Percentiles rank a stretch among this genome's conserved stretches.
phyloP scores from a whole-genome alignment of 2,329 filamentous ascomycete genomes.

The Fusarium chlamydosporum region DNA sequence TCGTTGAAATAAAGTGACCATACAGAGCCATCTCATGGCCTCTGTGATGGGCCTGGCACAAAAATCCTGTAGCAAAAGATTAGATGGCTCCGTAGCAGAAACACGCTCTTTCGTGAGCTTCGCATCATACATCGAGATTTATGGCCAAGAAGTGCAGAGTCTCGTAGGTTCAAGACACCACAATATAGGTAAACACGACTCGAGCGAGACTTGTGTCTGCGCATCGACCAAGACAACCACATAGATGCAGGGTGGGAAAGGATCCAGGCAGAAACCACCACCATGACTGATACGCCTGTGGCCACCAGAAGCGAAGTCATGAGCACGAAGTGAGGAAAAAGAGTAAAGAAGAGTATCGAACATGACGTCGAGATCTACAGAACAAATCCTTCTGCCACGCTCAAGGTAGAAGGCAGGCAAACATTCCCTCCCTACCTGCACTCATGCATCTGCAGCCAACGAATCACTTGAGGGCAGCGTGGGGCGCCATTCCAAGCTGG shows the following conservation, averaged over 20 bases:
- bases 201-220: constrained; percentile 1
- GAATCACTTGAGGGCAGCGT: constrained; percentile 24
- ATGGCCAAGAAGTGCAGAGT: constrained; percentile 3
- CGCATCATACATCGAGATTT: constrained; percentile 1
- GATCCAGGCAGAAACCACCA: neutral
- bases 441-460: constrained; percentile 29
- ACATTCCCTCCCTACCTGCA: constrained; percentile 26
- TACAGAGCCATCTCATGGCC: neutral
- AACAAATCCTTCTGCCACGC: constrained; percentile 14
- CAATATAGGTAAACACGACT: constrained; percentile 31
- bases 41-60: neutral
- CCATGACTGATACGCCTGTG: constrained; percentile 2
- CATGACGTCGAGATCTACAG: constrained; percentile 43
- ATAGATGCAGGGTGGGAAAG: constrained; percentile 4
- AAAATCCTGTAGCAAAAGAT: neutral
- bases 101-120: neutral
- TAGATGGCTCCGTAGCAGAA: neutral
- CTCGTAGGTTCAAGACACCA: constrained; percentile 13
- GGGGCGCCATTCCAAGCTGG: constrained; percentile 9
- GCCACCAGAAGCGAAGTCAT: constrained; percentile 13
- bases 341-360: constrained; percentile 6
- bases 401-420: constrained; percentile 19
- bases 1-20: neutral
- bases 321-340: neutral
- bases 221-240: neutral